Evolutionary conservation across 345 rosid genomes (phyloP).

Genomic region (Crucihimalaya himalaica): DNA sequence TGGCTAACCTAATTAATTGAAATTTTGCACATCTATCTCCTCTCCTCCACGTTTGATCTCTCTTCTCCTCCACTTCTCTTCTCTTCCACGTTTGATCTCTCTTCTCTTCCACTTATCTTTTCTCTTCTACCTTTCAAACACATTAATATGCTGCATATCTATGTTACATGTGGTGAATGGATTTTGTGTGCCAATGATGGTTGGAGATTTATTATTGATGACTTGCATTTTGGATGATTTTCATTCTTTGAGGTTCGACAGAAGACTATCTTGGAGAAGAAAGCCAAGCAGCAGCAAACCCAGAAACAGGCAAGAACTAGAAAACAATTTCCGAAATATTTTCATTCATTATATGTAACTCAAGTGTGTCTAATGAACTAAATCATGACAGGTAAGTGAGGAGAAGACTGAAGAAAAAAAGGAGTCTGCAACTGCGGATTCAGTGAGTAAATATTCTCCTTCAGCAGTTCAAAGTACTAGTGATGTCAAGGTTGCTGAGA

Average conservation of each 20-base stretch:
- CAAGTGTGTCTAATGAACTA: not conserved
- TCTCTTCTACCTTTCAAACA: too few relatives aligned
- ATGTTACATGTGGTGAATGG: too few relatives aligned
- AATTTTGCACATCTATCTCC: too few relatives aligned
- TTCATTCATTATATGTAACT: not conserved
- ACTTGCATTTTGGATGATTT: slow-evolving; percentile 88
- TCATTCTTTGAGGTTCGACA: slow-evolving; percentile 79
- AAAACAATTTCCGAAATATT: slow-evolving; percentile 12
- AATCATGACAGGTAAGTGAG: slow-evolving; percentile 44
- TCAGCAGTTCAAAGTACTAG: slow-evolving; percentile 29
- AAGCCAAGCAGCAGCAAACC: slow-evolving; percentile 75
- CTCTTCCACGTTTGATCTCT: too few relatives aligned
- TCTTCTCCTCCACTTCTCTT: too few relatives aligned
- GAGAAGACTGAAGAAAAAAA: slow-evolving; percentile 48
- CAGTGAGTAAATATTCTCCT: slow-evolving; percentile 37
- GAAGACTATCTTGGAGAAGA: slow-evolving; percentile 79
- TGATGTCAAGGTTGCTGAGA: slow-evolving; percentile 42
- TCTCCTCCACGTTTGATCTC: too few relatives aligned
- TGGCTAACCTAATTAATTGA: too few relatives aligned
- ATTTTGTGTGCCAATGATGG: too few relatives aligned
- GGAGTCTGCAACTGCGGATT: slow-evolving; percentile 37
- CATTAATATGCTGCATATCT: too few relatives aligned
- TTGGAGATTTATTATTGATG: too few relatives aligned
- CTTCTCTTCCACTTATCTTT: too few relatives aligned
- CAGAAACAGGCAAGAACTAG: slow-evolving; percentile 48